Evolutionary conservation across 2,329 filamentous ascomycete species (phyloP), one percentile per base, ranked within the genome.

Genomic region (Epichloe sylvatica): DNA sequence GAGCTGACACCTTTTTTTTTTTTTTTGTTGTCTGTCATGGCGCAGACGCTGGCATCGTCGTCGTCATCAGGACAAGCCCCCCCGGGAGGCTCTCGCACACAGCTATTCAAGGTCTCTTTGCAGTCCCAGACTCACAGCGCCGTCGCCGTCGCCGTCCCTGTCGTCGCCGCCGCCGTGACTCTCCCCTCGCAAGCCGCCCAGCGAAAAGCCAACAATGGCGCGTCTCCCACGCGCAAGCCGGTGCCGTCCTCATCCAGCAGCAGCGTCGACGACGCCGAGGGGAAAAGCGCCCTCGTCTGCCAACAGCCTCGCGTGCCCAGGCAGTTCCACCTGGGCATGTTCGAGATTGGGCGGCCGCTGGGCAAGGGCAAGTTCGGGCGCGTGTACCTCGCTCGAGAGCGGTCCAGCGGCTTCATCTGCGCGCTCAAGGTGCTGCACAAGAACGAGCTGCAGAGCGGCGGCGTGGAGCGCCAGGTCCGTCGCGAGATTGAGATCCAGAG

Each of bases 21-120:
- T 5, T 2, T 19, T 19, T 19, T 19, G 17, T 23, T 23, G 23
- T 25, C 23, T 13, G 3, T 6, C 6, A 30, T 12, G 2, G 15
- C 49, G 15, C 49, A 68, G 73, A 55, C 56, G 15, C 47, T 55
- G 11, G 47, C 57, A 8, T 49, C 55, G 8, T 55, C 62, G 6
- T 53, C 52, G 63, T 69, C 63, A 57, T 63, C 67, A 23, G 50
- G 37, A 36, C 69, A 77, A 54, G 58, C 73, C 37, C 56, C 23
- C 69, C 13, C 73, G 50, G 75, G 72, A 59, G 72, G 74, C 46
- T 83, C 77, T 61, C 78, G 89, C 56, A 78, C 88, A 52, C 92
- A 92, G 57, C 79, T 95, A 48, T 81, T 91, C 68, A 96, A 95
- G 69, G 78, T 87, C 46, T 84, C 85, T 23, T 75, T 96, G 25